phyloP scores from a whole-genome alignment of 768 basidiomycete species.

The Calvatia gigantea region DNA sequence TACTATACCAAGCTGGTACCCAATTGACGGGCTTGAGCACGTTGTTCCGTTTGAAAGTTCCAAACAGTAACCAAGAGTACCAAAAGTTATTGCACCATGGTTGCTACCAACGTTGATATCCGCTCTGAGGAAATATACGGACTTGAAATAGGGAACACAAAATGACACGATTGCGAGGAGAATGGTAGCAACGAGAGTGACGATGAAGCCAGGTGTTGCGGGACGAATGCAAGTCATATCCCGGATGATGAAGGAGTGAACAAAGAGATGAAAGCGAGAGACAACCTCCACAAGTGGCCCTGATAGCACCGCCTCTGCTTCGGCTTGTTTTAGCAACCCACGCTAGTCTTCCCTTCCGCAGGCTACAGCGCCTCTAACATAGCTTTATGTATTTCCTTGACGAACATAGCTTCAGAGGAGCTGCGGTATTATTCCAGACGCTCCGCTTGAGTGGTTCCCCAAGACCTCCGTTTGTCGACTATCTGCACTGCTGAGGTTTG shows the following conservation, averaged over 20 bases:
- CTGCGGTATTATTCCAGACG: too few species aligned
- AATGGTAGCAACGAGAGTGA: slow-evolving; percentile 74
- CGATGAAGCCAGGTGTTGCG: slow-evolving; percentile 86
- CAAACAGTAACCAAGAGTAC: slow-evolving; percentile 87
- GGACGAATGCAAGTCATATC: slow-evolving; percentile 68
- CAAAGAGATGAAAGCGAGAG: neutral
- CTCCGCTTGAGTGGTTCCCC: too few species aligned
- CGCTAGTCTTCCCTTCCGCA: neutral
- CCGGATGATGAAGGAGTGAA: neutral
- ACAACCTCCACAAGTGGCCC: neutral
- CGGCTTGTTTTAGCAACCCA: neutral
- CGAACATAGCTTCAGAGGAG: too few species aligned
- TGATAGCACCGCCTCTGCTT: slow-evolving; percentile 5
- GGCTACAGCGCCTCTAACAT: neutral
- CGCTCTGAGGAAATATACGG: slow-evolving; percentile 86
- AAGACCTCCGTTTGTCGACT: too few species aligned
- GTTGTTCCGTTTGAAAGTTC: slow-evolving; percentile 50
- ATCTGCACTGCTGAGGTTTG: too few species aligned
- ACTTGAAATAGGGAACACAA: slow-evolving; percentile 86
- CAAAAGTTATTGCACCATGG: slow-evolving; percentile 72
- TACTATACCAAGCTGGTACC: slow-evolving; percentile 75
- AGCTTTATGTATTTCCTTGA: too few species aligned
- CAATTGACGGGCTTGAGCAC: slow-evolving; percentile 80
- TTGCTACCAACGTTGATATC: slow-evolving; percentile 40
- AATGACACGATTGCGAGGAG: slow-evolving; percentile 87